Evolutionary conservation across 371 early-diverging fungal genomes (phyloP).

Genomic region (Gilbertella persicaria): DNA sequence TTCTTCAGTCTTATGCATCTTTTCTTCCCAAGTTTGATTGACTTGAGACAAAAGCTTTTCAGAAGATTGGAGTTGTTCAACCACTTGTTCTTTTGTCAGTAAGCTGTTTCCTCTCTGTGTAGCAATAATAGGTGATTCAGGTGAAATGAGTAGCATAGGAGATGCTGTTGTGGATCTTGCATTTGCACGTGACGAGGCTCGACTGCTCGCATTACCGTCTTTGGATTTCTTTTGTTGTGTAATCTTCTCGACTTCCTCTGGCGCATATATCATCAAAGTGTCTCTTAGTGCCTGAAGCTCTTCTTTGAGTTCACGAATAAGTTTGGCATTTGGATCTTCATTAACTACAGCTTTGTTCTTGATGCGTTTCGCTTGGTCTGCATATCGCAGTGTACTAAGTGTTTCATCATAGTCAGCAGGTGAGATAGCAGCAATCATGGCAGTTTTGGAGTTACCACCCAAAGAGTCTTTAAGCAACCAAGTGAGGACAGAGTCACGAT

Average conservation of each 20-base stretch:
- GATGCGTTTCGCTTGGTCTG: slow-evolving; percentile 88
- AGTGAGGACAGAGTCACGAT: slow-evolving; percentile 85
- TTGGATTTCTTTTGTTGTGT: slow-evolving; percentile 12
- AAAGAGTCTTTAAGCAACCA: slow-evolving; percentile 93
- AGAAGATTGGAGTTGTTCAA: slow-evolving; percentile 46
- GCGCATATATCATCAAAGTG: slow-evolving; percentile 61
- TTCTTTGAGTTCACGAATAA: slow-evolving; percentile 80
- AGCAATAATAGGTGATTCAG: slow-evolving; percentile 13
- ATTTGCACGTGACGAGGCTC: slow-evolving; percentile 17
- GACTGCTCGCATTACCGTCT: background rate
- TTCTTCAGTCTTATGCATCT: slow-evolving; percentile 65
- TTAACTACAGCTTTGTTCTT: slow-evolving; percentile 89
- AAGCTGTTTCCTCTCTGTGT: slow-evolving; percentile 23
- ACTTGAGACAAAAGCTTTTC: slow-evolving; percentile 36
- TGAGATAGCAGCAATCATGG: slow-evolving; percentile 86
- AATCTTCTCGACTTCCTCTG: slow-evolving; percentile 29
- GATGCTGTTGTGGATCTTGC: slow-evolving; percentile 14
- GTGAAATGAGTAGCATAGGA: slow-evolving; percentile 22
- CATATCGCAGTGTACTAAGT: slow-evolving; percentile 91
- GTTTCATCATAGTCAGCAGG: slow-evolving; percentile 84
- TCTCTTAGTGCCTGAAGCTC: slow-evolving; percentile 71
- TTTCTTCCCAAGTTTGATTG: slow-evolving; percentile 67
- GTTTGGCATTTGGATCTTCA: slow-evolving; percentile 77
- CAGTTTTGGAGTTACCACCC: slow-evolving; percentile 89
- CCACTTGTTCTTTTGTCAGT: slow-evolving; percentile 63